These are phyloP conservation scores for Leishmania guyanensis DNA, from an alignment of 208 protist genomes.

Conservation along the genomic window DNA sequence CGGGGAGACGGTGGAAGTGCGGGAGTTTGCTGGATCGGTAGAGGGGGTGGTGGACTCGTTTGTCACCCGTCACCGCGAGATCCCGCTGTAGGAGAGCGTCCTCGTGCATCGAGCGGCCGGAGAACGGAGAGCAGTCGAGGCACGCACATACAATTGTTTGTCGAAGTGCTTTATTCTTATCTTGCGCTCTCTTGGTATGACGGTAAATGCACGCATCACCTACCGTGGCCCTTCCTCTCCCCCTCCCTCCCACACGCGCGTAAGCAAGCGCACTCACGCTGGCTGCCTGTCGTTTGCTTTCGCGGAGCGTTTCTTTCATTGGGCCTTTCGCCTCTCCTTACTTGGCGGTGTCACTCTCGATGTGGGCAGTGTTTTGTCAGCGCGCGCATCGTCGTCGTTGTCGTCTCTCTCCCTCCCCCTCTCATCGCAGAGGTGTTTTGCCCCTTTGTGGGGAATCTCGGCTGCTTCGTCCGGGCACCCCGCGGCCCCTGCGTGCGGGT, in stretches of 20 bases:
- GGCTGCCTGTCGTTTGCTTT: neutral
- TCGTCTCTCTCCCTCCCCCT: neutral
- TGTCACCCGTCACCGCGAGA: constrained; percentile 52
- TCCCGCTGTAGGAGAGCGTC: constrained; percentile 43
- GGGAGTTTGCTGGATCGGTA: constrained; percentile 56
- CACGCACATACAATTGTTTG: neutral
- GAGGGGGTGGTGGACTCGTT: constrained; percentile 63
- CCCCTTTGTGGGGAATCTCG: no score
- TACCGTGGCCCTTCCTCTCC: neutral
- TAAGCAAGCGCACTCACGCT: neutral
- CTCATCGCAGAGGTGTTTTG: neutral
- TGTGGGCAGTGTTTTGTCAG: neutral
- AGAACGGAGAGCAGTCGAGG: neutral
- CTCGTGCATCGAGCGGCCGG: neutral
- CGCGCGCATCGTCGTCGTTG: neutral
- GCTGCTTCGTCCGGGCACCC: no score
- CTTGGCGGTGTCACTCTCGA: neutral
- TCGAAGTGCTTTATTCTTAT: neutral
- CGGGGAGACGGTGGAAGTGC: constrained; percentile 52
- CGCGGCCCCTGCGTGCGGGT: no score
- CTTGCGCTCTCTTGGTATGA: neutral
- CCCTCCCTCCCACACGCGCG: no score
- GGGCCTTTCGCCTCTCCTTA: neutral
- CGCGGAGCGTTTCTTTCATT: neutral
- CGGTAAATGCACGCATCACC: neutral